Evolutionary conservation across 768 basidiomycete genomes (phyloP).

Genomic region (Cubamyces sp.): DNA sequence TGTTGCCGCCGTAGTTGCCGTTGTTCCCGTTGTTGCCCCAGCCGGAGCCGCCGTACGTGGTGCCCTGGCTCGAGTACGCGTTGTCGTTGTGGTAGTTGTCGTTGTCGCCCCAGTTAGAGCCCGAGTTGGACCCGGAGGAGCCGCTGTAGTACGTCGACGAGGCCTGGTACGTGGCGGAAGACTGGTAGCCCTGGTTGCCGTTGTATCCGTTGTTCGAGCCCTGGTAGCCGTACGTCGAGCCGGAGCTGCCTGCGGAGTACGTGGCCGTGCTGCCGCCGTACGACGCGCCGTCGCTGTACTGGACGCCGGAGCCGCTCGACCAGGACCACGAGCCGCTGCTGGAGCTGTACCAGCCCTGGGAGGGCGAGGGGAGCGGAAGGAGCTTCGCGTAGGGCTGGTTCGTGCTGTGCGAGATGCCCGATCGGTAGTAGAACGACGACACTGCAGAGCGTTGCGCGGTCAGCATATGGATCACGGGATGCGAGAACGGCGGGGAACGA

Average conservation of each 20-base stretch:
- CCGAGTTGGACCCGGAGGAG: background rate
- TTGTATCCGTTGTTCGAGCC: background rate
- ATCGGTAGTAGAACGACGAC: conserved; percentile 22
- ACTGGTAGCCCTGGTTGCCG: background rate
- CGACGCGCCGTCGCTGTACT: conserved; percentile 1
- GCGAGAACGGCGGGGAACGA: background rate
- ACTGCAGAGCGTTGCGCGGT: background rate
- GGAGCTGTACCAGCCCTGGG: background rate
- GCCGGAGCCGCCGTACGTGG: background rate
- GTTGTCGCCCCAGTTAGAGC: background rate
- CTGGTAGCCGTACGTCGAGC: background rate
- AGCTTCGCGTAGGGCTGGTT: conserved; percentile 22
- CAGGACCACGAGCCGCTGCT: conserved; percentile 5
- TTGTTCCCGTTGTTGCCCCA: background rate
- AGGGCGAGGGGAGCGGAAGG: conserved; percentile 8
- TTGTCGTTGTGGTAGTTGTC: background rate
- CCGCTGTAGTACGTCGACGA: conserved; percentile 8
- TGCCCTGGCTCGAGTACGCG: background rate
- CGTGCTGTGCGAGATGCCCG: conserved; percentile 10
- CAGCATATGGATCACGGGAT: background rate
- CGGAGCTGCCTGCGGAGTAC: background rate
- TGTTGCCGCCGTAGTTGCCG: background rate
- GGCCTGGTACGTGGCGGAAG: background rate
- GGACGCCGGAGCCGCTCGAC: background rate
- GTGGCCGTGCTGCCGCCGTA: background rate